Conservation (phyloP, 1,284 basidiomycete genomes). For the Athelia sp. region DNA sequence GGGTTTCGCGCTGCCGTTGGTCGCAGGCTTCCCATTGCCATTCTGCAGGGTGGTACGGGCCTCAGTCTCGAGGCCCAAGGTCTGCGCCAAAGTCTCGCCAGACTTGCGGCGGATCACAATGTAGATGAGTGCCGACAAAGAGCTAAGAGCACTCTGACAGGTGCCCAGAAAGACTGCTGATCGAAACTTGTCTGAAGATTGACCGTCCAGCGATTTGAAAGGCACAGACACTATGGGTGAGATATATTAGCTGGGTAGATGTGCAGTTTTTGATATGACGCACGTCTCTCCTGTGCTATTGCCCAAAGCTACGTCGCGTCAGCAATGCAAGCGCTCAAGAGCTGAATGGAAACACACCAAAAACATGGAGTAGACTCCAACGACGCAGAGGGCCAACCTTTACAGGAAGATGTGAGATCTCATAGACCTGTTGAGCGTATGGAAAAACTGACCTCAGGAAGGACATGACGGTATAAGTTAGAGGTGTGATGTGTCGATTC, state of each 20-base stretch:
- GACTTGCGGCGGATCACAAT: conserved; percentile 64
- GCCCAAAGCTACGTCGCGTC: conserved; percentile 66
- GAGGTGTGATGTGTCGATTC: too few species aligned
- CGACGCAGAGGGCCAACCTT: conserved; percentile 60
- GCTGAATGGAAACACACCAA: conserved; percentile 40
- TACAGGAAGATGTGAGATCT: not conserved
- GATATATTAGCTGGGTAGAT: conserved; percentile 3
- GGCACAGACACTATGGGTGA: conserved; percentile 69
- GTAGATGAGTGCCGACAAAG: conserved; percentile 76
- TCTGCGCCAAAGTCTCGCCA: conserved; percentile 43
- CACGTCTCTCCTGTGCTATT: conserved; percentile 87
- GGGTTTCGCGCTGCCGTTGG: conserved; percentile 17
- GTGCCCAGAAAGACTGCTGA: conserved; percentile 87
- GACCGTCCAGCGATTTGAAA: conserved; percentile 65
- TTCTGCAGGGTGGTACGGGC: conserved; percentile 15
- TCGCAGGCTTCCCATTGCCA: conserved; percentile 19
- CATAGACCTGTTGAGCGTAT: not conserved
- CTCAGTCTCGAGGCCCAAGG: conserved; percentile 50
- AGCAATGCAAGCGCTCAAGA: conserved; percentile 1
- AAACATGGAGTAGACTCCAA: conserved; percentile 78
- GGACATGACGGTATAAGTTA: not conserved
- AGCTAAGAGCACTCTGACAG: conserved; percentile 80
- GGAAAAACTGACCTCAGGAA: not conserved
- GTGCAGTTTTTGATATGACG: conserved; percentile 21
- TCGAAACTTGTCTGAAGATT: conserved; percentile 73